These are phyloP conservation scores for Fragilaria crotonensis DNA, from an alignment of 108 stramenopile genomes.

Conservation along the genomic window DNA sequence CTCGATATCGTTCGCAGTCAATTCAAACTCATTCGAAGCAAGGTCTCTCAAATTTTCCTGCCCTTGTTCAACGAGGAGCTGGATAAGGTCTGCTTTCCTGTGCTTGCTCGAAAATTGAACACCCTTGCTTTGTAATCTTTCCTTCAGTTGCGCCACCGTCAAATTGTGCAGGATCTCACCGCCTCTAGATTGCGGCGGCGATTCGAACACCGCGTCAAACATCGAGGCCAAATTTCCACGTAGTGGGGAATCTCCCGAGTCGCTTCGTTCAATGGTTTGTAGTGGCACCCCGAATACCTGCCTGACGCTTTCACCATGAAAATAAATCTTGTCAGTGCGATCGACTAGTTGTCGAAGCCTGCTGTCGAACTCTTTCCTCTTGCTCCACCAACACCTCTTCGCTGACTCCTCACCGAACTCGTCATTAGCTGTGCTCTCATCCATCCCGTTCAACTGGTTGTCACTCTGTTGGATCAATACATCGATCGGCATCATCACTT, in stretches of 20 bases:
- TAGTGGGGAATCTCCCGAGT: slow-evolving; percentile 7
- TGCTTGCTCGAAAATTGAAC: not conserved
- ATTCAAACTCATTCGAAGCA: not conserved
- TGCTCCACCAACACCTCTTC: slow-evolving; percentile 70
- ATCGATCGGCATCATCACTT: slow-evolving; percentile 56
- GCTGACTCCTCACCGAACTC: slow-evolving; percentile 26
- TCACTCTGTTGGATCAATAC: slow-evolving; percentile 56
- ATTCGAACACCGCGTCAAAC: slow-evolving; percentile 39
- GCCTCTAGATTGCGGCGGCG: not conserved
- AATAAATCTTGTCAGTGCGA: slow-evolving; percentile 34
- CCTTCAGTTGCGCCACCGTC: slow-evolving; percentile 14
- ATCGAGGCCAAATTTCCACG: slow-evolving; percentile 44
- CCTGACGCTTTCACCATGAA: slow-evolving; percentile 11
- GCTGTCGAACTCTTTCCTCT: slow-evolving; percentile 52
- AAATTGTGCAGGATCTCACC: slow-evolving; percentile 4
- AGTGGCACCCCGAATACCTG: slow-evolving; percentile 14
- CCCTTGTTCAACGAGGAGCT: slow-evolving; percentile 27
- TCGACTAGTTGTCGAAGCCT: slow-evolving; percentile 37
- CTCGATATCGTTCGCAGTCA: not conserved
- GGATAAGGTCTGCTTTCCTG: slow-evolving; percentile 51
- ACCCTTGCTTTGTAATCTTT: not conserved
- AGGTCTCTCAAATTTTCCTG: not conserved
- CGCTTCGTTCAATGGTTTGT: slow-evolving; percentile 17
- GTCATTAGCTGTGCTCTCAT: slow-evolving; percentile 24
- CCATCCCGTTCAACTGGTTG: slow-evolving; percentile 55